Evolutionary conservation across 2,329 filamentous ascomycete genomes (phyloP), one percentile per base, ranked within the genome.

Genomic region (Pseudogymnoascus sp.): DNA sequence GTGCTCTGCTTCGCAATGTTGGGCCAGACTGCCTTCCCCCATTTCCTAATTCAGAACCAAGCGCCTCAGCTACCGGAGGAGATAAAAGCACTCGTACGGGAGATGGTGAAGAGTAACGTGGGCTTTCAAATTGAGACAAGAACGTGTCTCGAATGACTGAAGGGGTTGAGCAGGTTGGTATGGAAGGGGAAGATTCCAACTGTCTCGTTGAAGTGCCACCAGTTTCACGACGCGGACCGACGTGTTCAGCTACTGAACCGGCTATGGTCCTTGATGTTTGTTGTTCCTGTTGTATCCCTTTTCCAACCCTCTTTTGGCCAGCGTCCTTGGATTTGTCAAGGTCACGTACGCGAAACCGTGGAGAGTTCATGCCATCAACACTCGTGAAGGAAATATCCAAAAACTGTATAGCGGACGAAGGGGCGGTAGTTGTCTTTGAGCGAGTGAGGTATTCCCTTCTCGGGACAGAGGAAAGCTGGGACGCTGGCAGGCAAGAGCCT

Each of bases 281-380:
- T 33, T 56, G 25, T 35, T 33, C 25, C 50, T 7, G 50, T 56
- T 56, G 28, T 12, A 56, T 35, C n/a, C 28, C 10, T 7, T 56
- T 35, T 21, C 5, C 28, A 35, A 56, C 10, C n/a, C 50, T n/a
- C 23, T 18, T 33, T 33, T 21, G 28, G 16, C 28, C n/a, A 21
- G 14, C n/a, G 5, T 33, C 10, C 11, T 23, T 31, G n/a, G 25
- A 12, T 56, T 11, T 33, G 25, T 1, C 2, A 10, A 8, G n/a
- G 50, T 60, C 59, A 40, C 59, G 59, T 60, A 21, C n/a, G 18
- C 35, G 35, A 6, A 60, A 12, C 33, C 59, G 33, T 5, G 33
- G 59, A 40, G 59, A 60, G 38, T 18, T 60, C 59, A 40, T 40
- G 33, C 38, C 59, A 56, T 56, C 50, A 33, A 56, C 50, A 56